Percentiles rank a stretch among this genome's conserved stretches.
Evolutionary conservation across 129 eudicot species (phyloP).

Genomic region (Pseudognaphalium luteoalbum): DNA sequence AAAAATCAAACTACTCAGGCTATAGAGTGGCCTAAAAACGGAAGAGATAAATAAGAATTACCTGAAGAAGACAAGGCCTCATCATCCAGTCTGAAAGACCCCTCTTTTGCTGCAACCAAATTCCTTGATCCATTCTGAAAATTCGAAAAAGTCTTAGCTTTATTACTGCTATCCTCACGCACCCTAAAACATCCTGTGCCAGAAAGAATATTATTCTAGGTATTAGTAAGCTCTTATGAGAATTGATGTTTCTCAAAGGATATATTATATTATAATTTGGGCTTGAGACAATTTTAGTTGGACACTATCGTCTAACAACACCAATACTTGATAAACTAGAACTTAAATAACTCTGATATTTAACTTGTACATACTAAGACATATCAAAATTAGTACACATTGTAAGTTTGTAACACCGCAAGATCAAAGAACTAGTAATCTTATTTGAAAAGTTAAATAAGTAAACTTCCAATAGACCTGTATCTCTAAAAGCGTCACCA

Average conservation of each 20-base stretch:
- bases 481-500: slow-evolving; percentile 28
- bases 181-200: slow-evolving; percentile 48
- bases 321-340: too few relatives aligned
- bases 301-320: too few relatives aligned
- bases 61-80: slow-evolving; percentile 19
- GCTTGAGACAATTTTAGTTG: too few relatives aligned
- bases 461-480: slow-evolving; percentile 26
- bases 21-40: not conserved
- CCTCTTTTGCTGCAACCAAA: slow-evolving; percentile 45
- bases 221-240: slow-evolving; percentile 8
- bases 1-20: not conserved
- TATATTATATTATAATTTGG: not conserved
- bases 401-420: not conserved
- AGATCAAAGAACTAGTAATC: not conserved
- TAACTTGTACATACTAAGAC: too few relatives aligned
- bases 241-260: slow-evolving; percentile 8
- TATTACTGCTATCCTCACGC: slow-evolving; percentile 28
- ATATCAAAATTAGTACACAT: not conserved
- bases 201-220: slow-evolving; percentile 18
- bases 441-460: not conserved
- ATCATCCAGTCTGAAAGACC: slow-evolving; percentile 48
- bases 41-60: slow-evolving; percentile 1
- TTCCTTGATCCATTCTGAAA: slow-evolving; percentile 67
- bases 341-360: too few relatives aligned
- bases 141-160: slow-evolving; percentile 32